Conservation (phyloP, 352 stramenopile species). For the Aphanomyces cochlioides region DNA sequence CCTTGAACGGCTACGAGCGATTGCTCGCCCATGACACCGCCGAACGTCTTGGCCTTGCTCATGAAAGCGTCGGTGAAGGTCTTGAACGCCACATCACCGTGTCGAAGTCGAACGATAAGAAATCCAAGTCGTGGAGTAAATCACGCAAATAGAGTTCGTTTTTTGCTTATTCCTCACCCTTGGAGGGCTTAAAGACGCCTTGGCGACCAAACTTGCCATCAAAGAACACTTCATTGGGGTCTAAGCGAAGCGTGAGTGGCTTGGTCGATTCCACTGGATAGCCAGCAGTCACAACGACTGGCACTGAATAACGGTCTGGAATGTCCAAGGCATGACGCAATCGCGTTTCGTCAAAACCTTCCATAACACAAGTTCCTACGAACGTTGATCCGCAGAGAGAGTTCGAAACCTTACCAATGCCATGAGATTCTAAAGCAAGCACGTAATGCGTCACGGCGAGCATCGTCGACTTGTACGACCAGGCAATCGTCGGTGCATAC, state of each 20-base stretch:
- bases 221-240: conserved; percentile 74
- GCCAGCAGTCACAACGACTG: conserved; percentile 66
- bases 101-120: conserved; percentile 8
- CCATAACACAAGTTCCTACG: conserved; percentile 50
- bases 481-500: conserved; percentile 63
- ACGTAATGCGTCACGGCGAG: conserved; percentile 71
- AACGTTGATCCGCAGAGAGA: neutral
- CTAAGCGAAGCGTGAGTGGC: conserved; percentile 46
- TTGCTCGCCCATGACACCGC: conserved; percentile 78
- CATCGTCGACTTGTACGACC: conserved; percentile 76
- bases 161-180: neutral
- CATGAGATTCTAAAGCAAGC: conserved; percentile 62
- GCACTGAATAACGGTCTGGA: conserved; percentile 68
- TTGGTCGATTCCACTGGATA: conserved; percentile 41
- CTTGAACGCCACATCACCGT: conserved; percentile 76
- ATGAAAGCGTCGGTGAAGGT: conserved; percentile 63
- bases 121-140: conserved; percentile 26
- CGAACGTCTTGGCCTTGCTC: conserved; percentile 63
- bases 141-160: neutral
- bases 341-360: conserved; percentile 69
- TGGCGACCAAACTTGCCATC: conserved; percentile 68
- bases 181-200: neutral
- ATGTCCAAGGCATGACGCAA: conserved; percentile 67
- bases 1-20: conserved; percentile 79
- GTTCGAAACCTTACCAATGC: conserved; percentile 43